Conservation (phyloP, 2,329 filamentous ascomycete species). For the Emydomyces testavorans region DNA sequence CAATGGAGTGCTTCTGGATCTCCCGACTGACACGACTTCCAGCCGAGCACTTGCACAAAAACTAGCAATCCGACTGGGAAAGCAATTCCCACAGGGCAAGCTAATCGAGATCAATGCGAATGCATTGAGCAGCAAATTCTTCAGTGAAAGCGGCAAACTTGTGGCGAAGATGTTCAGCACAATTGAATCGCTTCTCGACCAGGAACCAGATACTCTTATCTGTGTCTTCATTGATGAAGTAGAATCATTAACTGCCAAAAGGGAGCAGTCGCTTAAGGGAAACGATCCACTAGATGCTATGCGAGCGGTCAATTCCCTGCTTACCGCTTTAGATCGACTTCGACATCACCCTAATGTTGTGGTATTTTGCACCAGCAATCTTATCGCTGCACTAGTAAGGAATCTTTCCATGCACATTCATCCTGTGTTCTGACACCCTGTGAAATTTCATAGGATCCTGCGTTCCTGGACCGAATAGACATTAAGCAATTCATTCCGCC, state of each 20-base stretch:
- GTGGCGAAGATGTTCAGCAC: constrained; percentile 36
- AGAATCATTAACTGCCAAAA: constrained; percentile 38
- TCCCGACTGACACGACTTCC: constrained; percentile 3
- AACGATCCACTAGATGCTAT: constrained; percentile 39
- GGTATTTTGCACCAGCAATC: constrained; percentile 42
- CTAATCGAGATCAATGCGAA: constrained; percentile 40
- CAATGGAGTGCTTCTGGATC: not conserved
- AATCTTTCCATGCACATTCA: not conserved
- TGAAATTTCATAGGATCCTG: constrained; percentile 26
- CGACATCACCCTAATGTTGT: constrained; percentile 36
- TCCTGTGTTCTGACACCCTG: not conserved
- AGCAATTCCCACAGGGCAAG: constrained; percentile 30
- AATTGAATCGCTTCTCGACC: constrained; percentile 27
- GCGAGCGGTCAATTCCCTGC: constrained; percentile 41
- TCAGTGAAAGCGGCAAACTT: constrained; percentile 38
- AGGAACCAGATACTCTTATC: constrained; percentile 33
- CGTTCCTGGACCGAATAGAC: constrained; percentile 41
- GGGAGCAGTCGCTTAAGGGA: constrained; percentile 30
- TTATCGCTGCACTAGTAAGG: constrained; percentile 33
- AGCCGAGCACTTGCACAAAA: constrained; percentile 40
- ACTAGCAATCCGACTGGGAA: constrained; percentile 38
- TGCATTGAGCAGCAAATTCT: constrained; percentile 38
- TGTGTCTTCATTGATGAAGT: constrained; percentile 42
- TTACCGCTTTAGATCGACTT: constrained; percentile 39
- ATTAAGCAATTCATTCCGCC: constrained; percentile 37